Conservation (phyloP, 495 filamentous ascomycete species). For the Rhypophila decipiens region DNA sequence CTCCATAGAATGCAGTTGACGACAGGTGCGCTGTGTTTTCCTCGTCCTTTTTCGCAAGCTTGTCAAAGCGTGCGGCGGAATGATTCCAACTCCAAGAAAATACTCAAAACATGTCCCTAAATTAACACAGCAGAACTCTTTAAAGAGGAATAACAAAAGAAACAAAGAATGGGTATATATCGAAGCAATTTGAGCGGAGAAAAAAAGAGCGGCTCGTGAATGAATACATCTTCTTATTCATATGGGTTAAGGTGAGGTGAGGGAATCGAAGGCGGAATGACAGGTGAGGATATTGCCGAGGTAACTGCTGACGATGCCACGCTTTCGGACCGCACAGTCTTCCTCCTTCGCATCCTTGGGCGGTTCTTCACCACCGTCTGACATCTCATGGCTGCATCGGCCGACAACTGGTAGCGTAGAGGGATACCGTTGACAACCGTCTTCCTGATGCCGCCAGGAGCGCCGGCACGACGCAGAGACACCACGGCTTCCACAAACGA, state of each 20-base stretch:
- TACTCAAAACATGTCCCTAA: too few relatives aligned
- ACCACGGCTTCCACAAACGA: conserved; percentile 1
- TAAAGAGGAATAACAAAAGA: neutral
- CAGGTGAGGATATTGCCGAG: conserved; percentile 11
- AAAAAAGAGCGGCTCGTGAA: neutral
- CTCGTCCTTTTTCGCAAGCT: neutral
- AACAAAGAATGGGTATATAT: neutral
- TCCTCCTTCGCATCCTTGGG: conserved; percentile 39
- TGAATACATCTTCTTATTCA: neutral
- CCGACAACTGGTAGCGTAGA: conserved; percentile 32
- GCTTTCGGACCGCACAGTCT: conserved; percentile 14
- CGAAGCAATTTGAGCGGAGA: conserved; percentile 3
- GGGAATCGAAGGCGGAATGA: conserved; percentile 10
- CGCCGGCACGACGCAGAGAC: conserved; percentile 18
- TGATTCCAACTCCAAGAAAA: too few relatives aligned
- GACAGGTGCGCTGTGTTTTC: neutral
- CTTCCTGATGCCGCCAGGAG: conserved; percentile 29
- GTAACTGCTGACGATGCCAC: conserved; percentile 11
- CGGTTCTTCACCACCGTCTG: conserved; percentile 35
- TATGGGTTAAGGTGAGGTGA: neutral
- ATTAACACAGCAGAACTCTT: neutral
- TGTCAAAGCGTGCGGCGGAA: too few relatives aligned
- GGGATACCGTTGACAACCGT: conserved; percentile 18
- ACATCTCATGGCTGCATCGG: conserved; percentile 35
- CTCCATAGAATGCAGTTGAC: neutral